phyloP scores from a whole-genome alignment of 1,139 yeast genomes.

The Kodamaea ohmeri region DNA sequence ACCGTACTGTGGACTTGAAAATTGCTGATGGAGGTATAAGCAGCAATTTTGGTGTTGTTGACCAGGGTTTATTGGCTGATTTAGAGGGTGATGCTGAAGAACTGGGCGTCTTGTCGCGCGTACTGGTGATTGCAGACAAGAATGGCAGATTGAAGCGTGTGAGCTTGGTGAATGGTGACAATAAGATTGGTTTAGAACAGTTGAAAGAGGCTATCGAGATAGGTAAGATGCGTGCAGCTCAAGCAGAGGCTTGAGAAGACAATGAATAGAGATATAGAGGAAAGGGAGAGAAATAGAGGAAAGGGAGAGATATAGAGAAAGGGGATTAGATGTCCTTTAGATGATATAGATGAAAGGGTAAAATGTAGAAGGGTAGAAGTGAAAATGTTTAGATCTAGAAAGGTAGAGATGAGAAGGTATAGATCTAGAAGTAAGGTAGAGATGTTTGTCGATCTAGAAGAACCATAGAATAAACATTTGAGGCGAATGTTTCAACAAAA shows the following conservation, averaged over 20 bases:
- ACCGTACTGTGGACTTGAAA: constrained; percentile 28
- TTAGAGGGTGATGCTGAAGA: constrained; percentile 83
- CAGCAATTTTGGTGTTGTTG: constrained; percentile 65
- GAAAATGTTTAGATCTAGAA: too few relatives aligned
- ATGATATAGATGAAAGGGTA: too few relatives aligned
- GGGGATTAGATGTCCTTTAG: too few relatives aligned
- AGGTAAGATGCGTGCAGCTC: constrained; percentile 32
- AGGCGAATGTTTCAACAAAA: too few relatives aligned
- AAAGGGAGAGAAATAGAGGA: background rate
- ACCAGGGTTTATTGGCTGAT: constrained; percentile 56
- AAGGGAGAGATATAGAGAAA: too few relatives aligned
- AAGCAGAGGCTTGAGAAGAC: too few relatives aligned
- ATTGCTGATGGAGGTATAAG: constrained; percentile 19
- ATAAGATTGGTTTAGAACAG: constrained; percentile 34
- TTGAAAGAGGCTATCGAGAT: constrained; percentile 46
- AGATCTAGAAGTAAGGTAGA: too few relatives aligned
- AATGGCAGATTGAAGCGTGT: constrained; percentile 17
- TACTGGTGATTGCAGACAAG: constrained; percentile 34
- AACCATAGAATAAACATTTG: too few relatives aligned
- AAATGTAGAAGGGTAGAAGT: too few relatives aligned
- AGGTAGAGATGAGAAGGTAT: too few relatives aligned
- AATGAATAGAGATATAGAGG: background rate
- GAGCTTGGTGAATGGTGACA: constrained; percentile 18
- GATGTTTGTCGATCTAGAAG: too few relatives aligned
- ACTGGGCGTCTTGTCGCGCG: constrained; percentile 40